Base-by-base conservation (phyloP, 75 land plant genomes). In the Larix kaempferi region DNA sequence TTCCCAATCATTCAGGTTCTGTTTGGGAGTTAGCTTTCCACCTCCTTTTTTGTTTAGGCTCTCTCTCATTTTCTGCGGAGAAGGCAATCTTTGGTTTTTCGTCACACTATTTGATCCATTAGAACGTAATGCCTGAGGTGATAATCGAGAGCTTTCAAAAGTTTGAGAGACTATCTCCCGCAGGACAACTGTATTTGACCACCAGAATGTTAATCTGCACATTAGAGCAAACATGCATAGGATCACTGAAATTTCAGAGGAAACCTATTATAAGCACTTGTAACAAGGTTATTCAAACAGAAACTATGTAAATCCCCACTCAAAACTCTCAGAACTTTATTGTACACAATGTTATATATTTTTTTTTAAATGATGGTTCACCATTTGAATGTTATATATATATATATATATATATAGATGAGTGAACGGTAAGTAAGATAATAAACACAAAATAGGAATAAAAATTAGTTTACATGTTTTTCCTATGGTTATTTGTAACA, bases 141-240 rank as follows among this genome's bases (percentile, higher is more conserved):
- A 77, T n/a, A 54, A 60, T 41, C 75, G 77, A 41, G 83, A 80
- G 67, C 19, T 79, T 16, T 90, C 92, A 80, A 92, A 89, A 75
- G 94, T 83, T 80, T 89, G 90, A 69, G 86, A 88, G 25, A 94
- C 74, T 7, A 89, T 90, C 79, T 92, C 98, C 78, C 99, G 86
- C 58, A 96, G 74, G 33, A 91, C 90, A 74, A 89, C 84, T n/a
- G 84, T 87, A 80, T 96, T 96, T 41, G 99, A 94, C 88, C 93
- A 89, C 99, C 99, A 96, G 78, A 89, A 96, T 5, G 93, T 94
- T 78, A 96, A 92, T 88, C 99, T 96, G 77, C n/a, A 76, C 72
- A 69, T 69, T 41, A 11, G 10, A 69, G 72, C 41, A 41, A 69
- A 69, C 52, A 21, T 10, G 6, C 39, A 2, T 37, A 19, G 3